Conservation (phyloP, 176 grass and related monocot genomes). For the Juncus effusus region DNA sequence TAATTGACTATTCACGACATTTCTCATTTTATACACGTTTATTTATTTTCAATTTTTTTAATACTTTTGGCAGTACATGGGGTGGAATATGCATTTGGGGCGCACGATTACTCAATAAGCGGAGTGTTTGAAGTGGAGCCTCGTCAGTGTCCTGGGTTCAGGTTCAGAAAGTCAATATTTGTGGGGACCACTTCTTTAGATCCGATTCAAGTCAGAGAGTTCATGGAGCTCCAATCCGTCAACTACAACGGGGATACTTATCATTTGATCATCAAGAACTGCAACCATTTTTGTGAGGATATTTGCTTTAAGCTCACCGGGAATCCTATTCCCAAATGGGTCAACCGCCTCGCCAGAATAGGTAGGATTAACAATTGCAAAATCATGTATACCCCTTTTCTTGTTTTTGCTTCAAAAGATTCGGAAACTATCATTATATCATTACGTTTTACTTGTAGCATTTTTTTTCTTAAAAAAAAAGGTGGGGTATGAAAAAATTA, state of each 20-base stretch:
- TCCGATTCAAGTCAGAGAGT: constrained; percentile 60
- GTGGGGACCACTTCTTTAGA: constrained; percentile 77
- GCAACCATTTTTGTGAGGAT: constrained; percentile 96
- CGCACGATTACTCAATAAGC: constrained; percentile 76
- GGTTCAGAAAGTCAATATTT: constrained; percentile 77
- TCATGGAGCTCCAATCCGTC: constrained; percentile 67
- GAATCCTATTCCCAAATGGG: constrained; percentile 92
- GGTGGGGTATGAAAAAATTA: too few relatives aligned
- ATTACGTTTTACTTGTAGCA: too few relatives aligned
- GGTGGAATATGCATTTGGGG: constrained; percentile 93
- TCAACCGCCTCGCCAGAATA: constrained; percentile 90
- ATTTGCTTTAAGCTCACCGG: constrained; percentile 71
- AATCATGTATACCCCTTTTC: constrained; percentile 10
- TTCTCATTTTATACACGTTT: too few relatives aligned
- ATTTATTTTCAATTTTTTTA: too few relatives aligned
- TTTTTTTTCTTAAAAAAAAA: too few relatives aligned
- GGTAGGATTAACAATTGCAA: constrained; percentile 39
- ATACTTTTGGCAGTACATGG: constrained; percentile 55
- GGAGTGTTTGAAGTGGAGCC: constrained; percentile 96
- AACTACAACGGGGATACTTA: constrained; percentile 92
- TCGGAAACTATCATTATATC: too few relatives aligned
- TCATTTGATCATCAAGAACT: constrained; percentile 90
- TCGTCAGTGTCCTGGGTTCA: constrained; percentile 78
- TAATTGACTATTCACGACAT: too few relatives aligned
- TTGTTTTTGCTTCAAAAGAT: too few relatives aligned